Percentiles rank a stretch among this genome's conserved stretches.
Evolutionary conservation across 169 alveolate genomes (phyloP).

Genomic region (Theileria parva): DNA sequence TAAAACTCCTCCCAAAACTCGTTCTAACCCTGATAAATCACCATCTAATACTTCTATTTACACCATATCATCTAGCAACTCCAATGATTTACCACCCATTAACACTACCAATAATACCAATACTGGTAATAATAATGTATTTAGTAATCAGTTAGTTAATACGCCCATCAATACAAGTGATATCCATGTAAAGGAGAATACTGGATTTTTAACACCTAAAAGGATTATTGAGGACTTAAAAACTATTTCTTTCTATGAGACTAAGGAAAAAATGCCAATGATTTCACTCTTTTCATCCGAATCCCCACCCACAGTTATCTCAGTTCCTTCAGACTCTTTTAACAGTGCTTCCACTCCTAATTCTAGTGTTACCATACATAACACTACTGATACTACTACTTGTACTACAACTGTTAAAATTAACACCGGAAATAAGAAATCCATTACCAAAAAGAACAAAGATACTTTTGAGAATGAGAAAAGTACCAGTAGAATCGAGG

Average conservation of each 20-base stretch:
- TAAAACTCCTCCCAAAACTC: not conserved
- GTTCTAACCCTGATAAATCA: not conserved
- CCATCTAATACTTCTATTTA: not conserved
- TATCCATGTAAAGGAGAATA: not conserved
- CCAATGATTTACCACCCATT: not conserved
- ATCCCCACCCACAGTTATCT: not conserved
- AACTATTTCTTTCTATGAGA: not conserved
- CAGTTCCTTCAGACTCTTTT: not conserved
- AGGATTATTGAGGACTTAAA: not conserved
- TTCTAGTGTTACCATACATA: too few species aligned
- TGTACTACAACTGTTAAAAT: too few species aligned
- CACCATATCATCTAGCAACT: not conserved
- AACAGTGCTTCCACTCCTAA: not conserved
- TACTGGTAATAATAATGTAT: too few species aligned
- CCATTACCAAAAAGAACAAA: not conserved
- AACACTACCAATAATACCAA: not conserved
- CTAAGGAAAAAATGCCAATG: not conserved
- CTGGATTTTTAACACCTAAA: not conserved
- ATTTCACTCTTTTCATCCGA: slow-evolving; percentile 4
- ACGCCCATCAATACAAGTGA: not conserved
- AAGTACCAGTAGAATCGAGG: not conserved
- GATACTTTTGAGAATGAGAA: not conserved
- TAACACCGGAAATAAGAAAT: not conserved
- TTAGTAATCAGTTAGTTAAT: not conserved
- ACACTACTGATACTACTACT: not conserved